A percentile compares a stretch with the other conserved stretches of the same genome.
Evolutionary conservation across 495 filamentous ascomycete genomes (phyloP).

Genomic region (Pseudevernia furfuracea): DNA sequence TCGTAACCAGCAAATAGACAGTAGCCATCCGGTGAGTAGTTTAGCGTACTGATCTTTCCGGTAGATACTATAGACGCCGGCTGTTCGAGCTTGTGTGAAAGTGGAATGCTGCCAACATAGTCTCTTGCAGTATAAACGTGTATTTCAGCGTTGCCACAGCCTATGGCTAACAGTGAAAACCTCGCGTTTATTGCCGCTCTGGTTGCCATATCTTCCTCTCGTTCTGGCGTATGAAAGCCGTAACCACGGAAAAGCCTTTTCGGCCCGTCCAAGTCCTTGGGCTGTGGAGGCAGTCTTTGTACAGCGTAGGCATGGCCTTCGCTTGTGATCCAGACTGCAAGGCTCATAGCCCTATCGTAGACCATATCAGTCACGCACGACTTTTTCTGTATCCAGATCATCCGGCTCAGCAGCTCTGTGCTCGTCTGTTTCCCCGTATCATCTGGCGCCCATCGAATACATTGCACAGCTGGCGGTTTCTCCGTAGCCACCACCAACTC

Average conservation of each 20-base stretch:
- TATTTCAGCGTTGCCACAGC: constrained; percentile 71
- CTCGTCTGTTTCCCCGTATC: constrained; percentile 74
- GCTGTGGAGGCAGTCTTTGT: constrained; percentile 50
- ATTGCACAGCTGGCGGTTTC: constrained; percentile 90
- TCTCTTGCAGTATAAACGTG: constrained; percentile 84
- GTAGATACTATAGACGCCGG: constrained; percentile 56
- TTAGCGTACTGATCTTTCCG: constrained; percentile 64
- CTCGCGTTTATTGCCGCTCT: constrained; percentile 83
- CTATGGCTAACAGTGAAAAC: constrained; percentile 86
- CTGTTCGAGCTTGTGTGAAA: constrained; percentile 70
- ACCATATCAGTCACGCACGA: constrained; percentile 75
- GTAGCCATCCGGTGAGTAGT: constrained; percentile 93
- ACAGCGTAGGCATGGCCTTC: constrained; percentile 90
- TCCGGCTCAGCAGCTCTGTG: constrained; percentile 81
- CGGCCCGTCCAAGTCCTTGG: constrained; percentile 23
- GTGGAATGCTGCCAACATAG: constrained; percentile 83
- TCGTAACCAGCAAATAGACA: constrained; percentile 92
- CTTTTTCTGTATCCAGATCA: constrained; percentile 75
- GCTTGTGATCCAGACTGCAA: constrained; percentile 86
- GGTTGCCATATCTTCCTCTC: constrained; percentile 51
- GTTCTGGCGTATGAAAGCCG: constrained; percentile 73
- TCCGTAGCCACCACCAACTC: constrained; percentile 90
- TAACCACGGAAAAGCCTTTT: constrained; percentile 75
- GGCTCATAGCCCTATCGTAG: constrained; percentile 94
- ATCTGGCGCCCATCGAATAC: constrained; percentile 89